Evolutionary conservation across 306 rosid genomes (phyloP), one percentile per base, ranked within the genome.

Genomic region (Acacia confusa): DNA sequence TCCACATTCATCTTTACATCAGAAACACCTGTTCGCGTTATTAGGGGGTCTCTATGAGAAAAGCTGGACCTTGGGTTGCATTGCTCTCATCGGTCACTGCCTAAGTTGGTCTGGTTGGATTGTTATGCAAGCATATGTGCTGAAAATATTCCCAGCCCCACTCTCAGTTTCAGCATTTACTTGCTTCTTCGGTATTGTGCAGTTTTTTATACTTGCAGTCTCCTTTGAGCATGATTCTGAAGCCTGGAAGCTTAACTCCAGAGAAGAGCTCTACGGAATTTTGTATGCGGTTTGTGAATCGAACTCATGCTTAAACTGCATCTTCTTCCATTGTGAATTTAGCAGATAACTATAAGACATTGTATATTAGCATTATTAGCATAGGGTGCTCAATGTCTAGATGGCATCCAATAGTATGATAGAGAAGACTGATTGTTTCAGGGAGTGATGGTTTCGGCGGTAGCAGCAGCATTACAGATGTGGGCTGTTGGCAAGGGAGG

Each of bases 401-500:
- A 65, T 44, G 13, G n/a, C 28, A 28, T 63, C 41, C n/a, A 28
- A 28, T 63, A 30, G 57, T 30, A 57, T 79, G 41, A 82, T 70
- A 38, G 16, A 77, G 14, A 68, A 38, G 55, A 25, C 15, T 78
- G 79, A 43, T 83, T 85, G 78, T 70, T 73, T 85, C 89, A 93
- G 97, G 97, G 97, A 79, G 72, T 90, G 67, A 88, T 93, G 79
- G 83, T 83, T 78, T 93, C 96, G 17, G 96, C 91, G 10, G 19
- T 90, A 48, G 92, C 90, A 40, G 89, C 92, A 53, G 92, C 97
- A 34, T 70, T 90, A 81, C 96, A 93, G 81, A 93, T 88, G 76
- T 93, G 94, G 96, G 82, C 85, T 47, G 86, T 91, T 78, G 86
- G 83, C 74, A 87, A 81, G 61, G 95, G 92, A 61, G 97, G 97